phyloP scores from a whole-genome alignment of 2,329 filamentous ascomycete species.

The Helotiales sp. region DNA sequence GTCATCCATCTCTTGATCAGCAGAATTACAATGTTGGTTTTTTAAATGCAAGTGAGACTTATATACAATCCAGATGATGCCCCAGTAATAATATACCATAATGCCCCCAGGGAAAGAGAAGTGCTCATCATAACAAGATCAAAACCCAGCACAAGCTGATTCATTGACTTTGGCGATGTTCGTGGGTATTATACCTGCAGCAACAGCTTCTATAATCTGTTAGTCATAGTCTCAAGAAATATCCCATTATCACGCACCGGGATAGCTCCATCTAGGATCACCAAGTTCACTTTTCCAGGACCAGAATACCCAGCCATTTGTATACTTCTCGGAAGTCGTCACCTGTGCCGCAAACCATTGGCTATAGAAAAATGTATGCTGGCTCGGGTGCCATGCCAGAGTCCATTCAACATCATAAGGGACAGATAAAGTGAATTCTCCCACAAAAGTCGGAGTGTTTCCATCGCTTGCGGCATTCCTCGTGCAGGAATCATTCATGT shows the following conservation, averaged over 20 bases:
- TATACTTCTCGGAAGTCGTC: conserved; percentile 50
- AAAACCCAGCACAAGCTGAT: conserved; percentile 4
- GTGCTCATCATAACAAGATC: too few species aligned
- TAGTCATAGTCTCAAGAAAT: background rate
- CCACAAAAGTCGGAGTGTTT: conserved; percentile 50
- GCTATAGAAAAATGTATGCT: conserved; percentile 50
- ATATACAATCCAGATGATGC: too few species aligned
- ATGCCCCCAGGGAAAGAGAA: too few species aligned
- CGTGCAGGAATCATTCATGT: conserved; percentile 51
- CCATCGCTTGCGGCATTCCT: conserved; percentile 39
- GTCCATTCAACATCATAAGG: conserved; percentile 48
- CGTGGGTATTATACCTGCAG: conserved; percentile 41
- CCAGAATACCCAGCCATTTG: conserved; percentile 60
- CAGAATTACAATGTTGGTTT: too few species aligned
- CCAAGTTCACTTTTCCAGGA: conserved; percentile 54
- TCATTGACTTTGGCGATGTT: conserved; percentile 23
- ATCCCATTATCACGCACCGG: background rate
- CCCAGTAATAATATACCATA: too few species aligned
- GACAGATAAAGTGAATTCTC: conserved; percentile 58
- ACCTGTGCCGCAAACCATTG: conserved; percentile 59
- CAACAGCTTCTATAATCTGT: conserved; percentile 37
- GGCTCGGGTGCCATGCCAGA: conserved; percentile 43
- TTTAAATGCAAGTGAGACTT: too few species aligned
- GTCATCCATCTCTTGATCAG: too few species aligned
- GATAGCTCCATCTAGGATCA: conserved; percentile 52